These are phyloP conservation scores for Flaveria linearis DNA, from an alignment of 129 eudicot genomes.

Conservation along the genomic window DNA sequence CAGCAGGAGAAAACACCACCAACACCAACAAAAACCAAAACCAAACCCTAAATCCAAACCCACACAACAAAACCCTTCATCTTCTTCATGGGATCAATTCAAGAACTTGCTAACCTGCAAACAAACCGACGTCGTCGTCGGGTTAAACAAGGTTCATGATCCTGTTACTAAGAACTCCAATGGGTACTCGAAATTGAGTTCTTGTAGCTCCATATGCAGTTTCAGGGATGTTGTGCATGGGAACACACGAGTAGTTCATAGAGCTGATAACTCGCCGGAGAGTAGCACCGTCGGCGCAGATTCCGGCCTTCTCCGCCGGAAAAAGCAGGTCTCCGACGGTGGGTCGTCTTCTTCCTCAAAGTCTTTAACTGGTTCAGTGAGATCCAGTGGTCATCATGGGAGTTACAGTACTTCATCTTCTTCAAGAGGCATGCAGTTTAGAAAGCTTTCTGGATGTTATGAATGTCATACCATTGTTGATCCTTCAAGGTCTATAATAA, in stretches of 20 bases:
- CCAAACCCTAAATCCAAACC: slow-evolving; percentile 20
- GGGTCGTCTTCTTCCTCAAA: slow-evolving; percentile 51
- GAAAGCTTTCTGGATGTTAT: slow-evolving; percentile 90
- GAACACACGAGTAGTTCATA: slow-evolving; percentile 70
- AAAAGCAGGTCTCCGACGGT: slow-evolving; percentile 12
- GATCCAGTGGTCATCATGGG: slow-evolving; percentile 47
- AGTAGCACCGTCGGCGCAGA: slow-evolving; percentile 61
- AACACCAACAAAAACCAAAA: slow-evolving; percentile 39
- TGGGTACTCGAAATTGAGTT: slow-evolving; percentile 44
- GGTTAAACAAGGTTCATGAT: slow-evolving; percentile 46
- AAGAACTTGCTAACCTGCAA: slow-evolving; percentile 87
- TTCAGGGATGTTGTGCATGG: slow-evolving; percentile 81
- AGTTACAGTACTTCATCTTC: slow-evolving; percentile 23
- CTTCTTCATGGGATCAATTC: slow-evolving; percentile 79
- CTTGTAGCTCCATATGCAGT: slow-evolving; percentile 76
- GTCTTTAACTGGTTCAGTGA: slow-evolving; percentile 45
- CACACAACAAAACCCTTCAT: slow-evolving; percentile 47
- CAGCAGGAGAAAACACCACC: neutral
- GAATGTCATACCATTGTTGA: slow-evolving; percentile 90
- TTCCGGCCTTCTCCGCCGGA: slow-evolving; percentile 51
- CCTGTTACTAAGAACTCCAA: slow-evolving; percentile 50
- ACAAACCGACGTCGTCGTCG: slow-evolving; percentile 47
- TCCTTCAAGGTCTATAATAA: slow-evolving; percentile 45
- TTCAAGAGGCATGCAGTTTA: slow-evolving; percentile 70
- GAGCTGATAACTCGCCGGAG: slow-evolving; percentile 87